Conservation (phyloP, 2,329 filamentous ascomycete species). For the Ceratocystis alfenasii region DNA sequence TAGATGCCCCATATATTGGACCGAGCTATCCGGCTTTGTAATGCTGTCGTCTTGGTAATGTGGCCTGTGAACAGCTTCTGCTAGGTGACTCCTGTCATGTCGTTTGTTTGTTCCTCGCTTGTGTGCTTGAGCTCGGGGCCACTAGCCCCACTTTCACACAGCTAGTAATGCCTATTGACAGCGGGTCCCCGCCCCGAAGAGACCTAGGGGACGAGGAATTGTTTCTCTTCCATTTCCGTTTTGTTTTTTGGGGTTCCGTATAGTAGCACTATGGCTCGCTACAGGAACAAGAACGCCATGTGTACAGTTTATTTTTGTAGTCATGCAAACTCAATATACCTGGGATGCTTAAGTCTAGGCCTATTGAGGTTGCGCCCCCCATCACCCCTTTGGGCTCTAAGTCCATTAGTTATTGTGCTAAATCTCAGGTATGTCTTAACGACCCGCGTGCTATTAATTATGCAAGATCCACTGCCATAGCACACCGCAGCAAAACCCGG, state of each 20-base stretch:
- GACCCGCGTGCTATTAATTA: neutral
- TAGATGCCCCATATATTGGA: no score
- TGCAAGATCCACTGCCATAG: neutral
- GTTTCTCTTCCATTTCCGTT: neutral
- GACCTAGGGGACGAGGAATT: neutral
- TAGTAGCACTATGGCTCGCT: neutral
- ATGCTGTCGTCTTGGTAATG: no score
- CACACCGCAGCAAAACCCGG: neutral
- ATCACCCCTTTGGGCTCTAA: neutral
- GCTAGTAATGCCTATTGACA: neutral
- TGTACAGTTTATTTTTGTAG: neutral
- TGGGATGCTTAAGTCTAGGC: neutral
- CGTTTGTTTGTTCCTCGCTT: neutral
- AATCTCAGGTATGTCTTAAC: neutral
- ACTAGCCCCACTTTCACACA: neutral
- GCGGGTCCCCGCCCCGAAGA: neutral
- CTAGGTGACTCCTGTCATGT: neutral
- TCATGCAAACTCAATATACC: neutral
- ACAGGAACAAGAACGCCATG: neutral
- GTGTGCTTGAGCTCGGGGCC: neutral
- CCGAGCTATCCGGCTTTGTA: no score
- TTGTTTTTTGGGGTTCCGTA: neutral
- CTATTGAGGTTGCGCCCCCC: neutral
- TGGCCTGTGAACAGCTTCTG: neutral
- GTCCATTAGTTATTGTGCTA: no score